Base-by-base conservation (phyloP, 1,284 basidiomycete genomes). In the Cryptococcus deneoformans region DNA sequence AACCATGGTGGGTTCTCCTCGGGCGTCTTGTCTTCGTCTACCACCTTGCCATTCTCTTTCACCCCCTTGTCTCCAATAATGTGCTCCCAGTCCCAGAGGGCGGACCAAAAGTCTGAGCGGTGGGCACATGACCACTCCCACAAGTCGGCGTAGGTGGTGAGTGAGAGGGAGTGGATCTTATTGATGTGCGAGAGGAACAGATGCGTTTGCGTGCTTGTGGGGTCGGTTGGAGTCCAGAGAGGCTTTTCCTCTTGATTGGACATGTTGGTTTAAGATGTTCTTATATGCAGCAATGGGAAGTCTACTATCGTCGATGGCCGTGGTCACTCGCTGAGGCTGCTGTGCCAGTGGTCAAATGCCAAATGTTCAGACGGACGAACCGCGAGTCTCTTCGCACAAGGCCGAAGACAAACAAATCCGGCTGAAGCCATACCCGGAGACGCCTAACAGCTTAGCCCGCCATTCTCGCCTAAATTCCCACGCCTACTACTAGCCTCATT, bases 1-100 rank as follows among this genome's bases (percentile, higher is more conserved):
- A 92, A 92, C 90, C 90, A 92, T 6, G 80, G 61, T 20, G 88
- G 88, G 70, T 90, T 90, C n/a, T 82, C 81, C n/a, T 83, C 80
- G 34, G 89, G 87, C 47, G 79, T 74, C 3, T 84, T 83, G 48
- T 71, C 50, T 47, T 77, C 77, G 73, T 89, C 84, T 43, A 90
- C 85, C 53, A 54, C 51, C 5, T 61, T 55, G 5, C 20, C 24
- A 29, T 29, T 29, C 29, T 29, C 29, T 10, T 45, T 20, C 51
- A 37, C 52, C 24, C 84, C 83, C 73, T 86, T 86, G 61, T 82
- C 67, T 20, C 88, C 87, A 48, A 89, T 79, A 60, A 91, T 80
- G 42, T 76, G 75, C 12, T 86, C 85, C 54, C 82, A 81, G 69
- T 90, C 87, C 90, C 89, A 93, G 8, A 89, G 85, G n/a, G 82